Base-by-base conservation (phyloP, 805 yeast genomes). In the Pichia thaimueangensis region DNA sequence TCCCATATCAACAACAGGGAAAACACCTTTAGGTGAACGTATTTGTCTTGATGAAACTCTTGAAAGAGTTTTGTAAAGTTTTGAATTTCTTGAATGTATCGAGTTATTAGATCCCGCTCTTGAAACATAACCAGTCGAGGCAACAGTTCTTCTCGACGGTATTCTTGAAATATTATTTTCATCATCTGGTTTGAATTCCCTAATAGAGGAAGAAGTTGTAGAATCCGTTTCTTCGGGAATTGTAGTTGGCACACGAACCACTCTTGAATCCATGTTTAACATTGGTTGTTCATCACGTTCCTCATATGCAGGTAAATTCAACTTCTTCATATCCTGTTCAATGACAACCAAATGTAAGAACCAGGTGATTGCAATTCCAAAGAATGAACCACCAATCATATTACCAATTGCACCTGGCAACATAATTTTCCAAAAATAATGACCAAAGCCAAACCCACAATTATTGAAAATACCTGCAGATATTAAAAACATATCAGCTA, bases 211-310 rank as follows among this genome's bases (percentile, higher is more conserved):
- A n/a, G 24, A 19, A 6, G 25, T n/a, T 13, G 43, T 30, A 3
- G 39, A 23, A 8, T 8, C 17, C 21, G 24, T n/a, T 5, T 31
- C 9, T n/a, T n/a, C n/a, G n/a, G n/a, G n/a, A n/a, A 4, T 23
- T 8, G 41, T 23, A n/a, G 45, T 40, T 3, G 47, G 47, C 12
- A 46, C 52, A 27, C 85, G 71, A 2, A 84, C 83, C 10, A 85
- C 91, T 64, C 93, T 73, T 5, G 91, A 82, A 58, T 85, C 94
- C 67, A 76, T 71, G 52, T 79, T 80, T 46, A 82, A 62, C 53
- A 82, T 84, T 4, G 94, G 93, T 51, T 82, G 91, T 59, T 85
- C 93, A 60, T 85, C 94, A 51, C 78, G 71, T 41, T 78, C 78
- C 31, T 82, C 91, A 52, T 73, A 83, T 31, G 67, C 63, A 2